Base-by-base conservation (phyloP, 1,284 basidiomycete species). In the Puccinia horiana region DNA sequence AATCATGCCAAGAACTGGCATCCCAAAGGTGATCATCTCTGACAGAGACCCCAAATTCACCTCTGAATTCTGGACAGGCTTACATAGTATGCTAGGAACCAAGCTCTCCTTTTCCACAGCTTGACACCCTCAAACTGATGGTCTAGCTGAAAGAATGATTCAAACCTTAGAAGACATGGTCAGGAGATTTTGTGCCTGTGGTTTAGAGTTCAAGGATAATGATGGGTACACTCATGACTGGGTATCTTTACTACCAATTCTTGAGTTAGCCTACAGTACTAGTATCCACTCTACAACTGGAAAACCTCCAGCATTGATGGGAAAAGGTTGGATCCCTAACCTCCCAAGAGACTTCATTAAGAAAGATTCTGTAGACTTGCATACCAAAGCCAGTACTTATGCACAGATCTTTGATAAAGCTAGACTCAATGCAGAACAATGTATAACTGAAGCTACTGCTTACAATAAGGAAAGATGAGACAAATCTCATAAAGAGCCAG, bases 1-100 rank as follows among this genome's bases (percentile, higher is more conserved):
- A 63, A 35, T 77, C 11, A 40, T 77, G 12, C 37, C 75, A 4
- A 23, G 52, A 37, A 26, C 58, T 42, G 44, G 75, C 35, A 40
- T 77, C 2, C 58, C 58, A 16, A 23, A 32, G 8, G 65, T 77
- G 1, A 77, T 77, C 32, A 77, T 77, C 2, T 37, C 54, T 29
- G 58, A 61, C 40, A 76, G 74, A 76, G 74, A 76, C 40, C 74
- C 56, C 16, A 77, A n/a, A n/a, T n/a, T n/a, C n/a, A n/a, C n/a
- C n/a, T n/a, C n/a, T n/a, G n/a, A n/a, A n/a, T n/a, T n/a, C 20
- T 78, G 76, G 76, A 49, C 1, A 32, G n/a, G 42, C 6, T 16
- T 78, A 11, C 32, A 49, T 6, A 78, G 63, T 47, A 42, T 78
- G 18, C 29, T 52, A 26, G 76, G 76, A 3, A 67, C 58, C 9